Evolutionary conservation across 2,329 filamentous ascomycete species (phyloP), one percentile per base, ranked within the genome.

Genomic region (Cladophialophora exuberans): DNA sequence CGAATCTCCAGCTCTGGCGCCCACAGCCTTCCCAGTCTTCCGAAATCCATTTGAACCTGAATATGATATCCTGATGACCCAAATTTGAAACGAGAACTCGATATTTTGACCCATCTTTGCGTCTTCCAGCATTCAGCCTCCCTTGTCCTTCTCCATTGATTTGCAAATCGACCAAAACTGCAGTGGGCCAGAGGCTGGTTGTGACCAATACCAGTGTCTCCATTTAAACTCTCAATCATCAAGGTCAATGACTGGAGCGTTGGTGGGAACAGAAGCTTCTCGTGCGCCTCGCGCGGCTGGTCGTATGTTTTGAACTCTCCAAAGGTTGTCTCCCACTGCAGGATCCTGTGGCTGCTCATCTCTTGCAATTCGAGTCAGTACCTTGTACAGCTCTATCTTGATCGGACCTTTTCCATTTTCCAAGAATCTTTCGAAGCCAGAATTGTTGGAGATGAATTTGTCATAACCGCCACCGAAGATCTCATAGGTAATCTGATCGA

Each of bases 401-500:
- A 58, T 13, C 9, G 52, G 54, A 15, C 54, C 50, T 17, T 51
- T 28, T 4, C 56, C 49, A 0, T 54, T 20, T 2, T 13, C 30
- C 5, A 62, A 46, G 26, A 57, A 63, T 1, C 10, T 23, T 17
- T 61, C 42, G 22, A 64, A 55, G 4, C 35, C 49, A 1, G 15
- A 2, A 33, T 63, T 64, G 11, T 43, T 22, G 3, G 15, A 22
- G 5, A 25, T 22, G 23, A 62, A 63, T 2, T 22, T 17, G 11
- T 45, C 49, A 39, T 56, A 61, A 3, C 62, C 60, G 3, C 53
- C 35, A n/a, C 33, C 35, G 6, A 39, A 52, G 17, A 65, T 60
- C 15, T 65, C 63, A 41, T 48, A 64, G 2, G 59, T 57, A 28
- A 55, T 50, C 28, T 65, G 63, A 6, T 62, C 59, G 36, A 64